Conservation (phyloP, 2,329 filamentous ascomycete species). For the Cercospora nicotianae region DNA sequence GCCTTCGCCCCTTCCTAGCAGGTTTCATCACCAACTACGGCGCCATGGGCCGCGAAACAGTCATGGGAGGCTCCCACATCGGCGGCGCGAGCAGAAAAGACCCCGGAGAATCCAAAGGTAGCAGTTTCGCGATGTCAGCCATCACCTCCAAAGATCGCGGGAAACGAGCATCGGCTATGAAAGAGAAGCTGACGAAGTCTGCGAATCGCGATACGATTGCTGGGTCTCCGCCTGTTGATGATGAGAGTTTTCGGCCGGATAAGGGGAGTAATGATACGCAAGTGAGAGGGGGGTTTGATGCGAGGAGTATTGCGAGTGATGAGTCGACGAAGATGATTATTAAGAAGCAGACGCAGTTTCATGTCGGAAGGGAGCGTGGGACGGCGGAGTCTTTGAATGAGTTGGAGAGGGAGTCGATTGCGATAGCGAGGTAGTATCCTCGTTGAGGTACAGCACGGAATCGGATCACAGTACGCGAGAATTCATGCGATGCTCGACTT, state of each 20-base stretch:
- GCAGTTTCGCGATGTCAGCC: constrained; percentile 11
- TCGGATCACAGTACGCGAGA: background rate
- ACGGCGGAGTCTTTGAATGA: background rate
- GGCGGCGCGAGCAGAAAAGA: constrained; percentile 2
- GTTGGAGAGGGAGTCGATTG: background rate
- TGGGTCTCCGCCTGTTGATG: background rate
- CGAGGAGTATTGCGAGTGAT: constrained; percentile 20
- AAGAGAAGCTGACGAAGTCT: constrained; percentile 8
- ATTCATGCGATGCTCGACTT: background rate
- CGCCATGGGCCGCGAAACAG: constrained; percentile 23
- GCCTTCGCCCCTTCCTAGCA: constrained; percentile 45
- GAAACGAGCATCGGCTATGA: background rate
- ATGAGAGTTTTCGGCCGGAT: constrained; percentile 8
- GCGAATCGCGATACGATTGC: background rate
- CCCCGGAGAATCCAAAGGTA: constrained; percentile 9
- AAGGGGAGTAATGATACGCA: constrained; percentile 1
- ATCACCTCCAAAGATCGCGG: background rate
- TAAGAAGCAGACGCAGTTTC: constrained; percentile 24
- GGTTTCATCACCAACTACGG: constrained; percentile 25
- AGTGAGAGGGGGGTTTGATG: constrained; percentile 12
- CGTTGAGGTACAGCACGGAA: background rate
- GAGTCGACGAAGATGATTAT: constrained; percentile 27
- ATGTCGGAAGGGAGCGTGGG: constrained; percentile 7
- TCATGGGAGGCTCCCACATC: constrained; percentile 20
- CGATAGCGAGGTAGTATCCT: background rate